Conservation (phyloP, 2,329 filamentous ascomycete species). For the Leptographium radiaticola region DNA sequence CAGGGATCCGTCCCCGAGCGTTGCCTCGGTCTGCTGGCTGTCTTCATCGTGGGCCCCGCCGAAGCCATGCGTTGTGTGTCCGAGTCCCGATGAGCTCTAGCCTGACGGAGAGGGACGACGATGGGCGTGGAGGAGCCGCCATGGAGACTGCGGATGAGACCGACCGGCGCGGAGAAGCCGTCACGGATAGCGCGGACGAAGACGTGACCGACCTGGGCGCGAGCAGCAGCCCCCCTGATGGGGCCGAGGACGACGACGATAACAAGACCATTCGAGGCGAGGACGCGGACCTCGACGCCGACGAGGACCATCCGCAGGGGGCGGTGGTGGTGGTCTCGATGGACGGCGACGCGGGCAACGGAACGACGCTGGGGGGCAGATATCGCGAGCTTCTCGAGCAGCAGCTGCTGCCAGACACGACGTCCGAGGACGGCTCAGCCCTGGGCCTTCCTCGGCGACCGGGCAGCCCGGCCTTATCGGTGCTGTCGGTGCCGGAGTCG, state of each 20-base stretch:
- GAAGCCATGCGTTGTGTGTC: slow-evolving; percentile 11
- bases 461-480: slow-evolving; percentile 56
- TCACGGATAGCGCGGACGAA: slow-evolving; percentile 6
- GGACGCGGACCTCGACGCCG: slow-evolving; percentile 11
- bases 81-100: slow-evolving; percentile 12
- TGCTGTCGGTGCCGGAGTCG: slow-evolving; percentile 64
- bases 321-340: neutral
- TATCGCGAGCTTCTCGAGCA: slow-evolving; percentile 32
- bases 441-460: slow-evolving; percentile 35
- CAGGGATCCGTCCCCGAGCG: neutral
- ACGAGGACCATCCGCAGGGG: neutral
- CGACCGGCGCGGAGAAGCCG: slow-evolving; percentile 3
- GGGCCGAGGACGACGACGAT: slow-evolving; percentile 25
- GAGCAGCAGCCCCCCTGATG: neutral
- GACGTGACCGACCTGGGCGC: slow-evolving; percentile 5
- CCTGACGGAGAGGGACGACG: slow-evolving; percentile 11
- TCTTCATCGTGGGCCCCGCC: neutral
- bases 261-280: slow-evolving; percentile 28
- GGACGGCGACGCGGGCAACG: slow-evolving; percentile 11
- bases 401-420: slow-evolving; percentile 27
- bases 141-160: neutral
- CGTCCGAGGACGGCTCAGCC: slow-evolving; percentile 41
- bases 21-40: neutral
- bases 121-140: slow-evolving; percentile 4
- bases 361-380: slow-evolving; percentile 23